phyloP scores from a whole-genome alignment of 768 basidiomycete species.

The Tephrocybe sp. region DNA sequence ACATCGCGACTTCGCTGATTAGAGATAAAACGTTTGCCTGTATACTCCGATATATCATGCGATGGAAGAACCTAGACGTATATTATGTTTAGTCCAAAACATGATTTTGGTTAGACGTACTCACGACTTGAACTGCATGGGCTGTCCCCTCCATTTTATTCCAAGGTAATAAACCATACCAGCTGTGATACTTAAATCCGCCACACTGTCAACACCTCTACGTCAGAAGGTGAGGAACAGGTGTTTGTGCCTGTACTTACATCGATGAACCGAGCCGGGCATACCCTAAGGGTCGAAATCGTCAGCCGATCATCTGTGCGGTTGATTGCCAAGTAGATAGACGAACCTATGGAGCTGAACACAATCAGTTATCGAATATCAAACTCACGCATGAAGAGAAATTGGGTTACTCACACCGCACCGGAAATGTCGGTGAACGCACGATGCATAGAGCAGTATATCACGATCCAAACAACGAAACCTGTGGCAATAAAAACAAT shows the following conservation, averaged over 20 bases:
- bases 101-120: neutral
- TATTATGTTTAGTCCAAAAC: neutral
- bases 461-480: slow-evolving; percentile 2
- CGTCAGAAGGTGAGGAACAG: no score
- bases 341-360: neutral
- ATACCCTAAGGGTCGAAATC: no score
- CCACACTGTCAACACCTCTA: neutral
- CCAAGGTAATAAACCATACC: slow-evolving; percentile 4
- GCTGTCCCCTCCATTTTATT: neutral
- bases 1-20: neutral
- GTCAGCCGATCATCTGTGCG: no score
- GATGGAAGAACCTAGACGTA: neutral
- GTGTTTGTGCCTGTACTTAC: neutral
- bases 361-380: neutral
- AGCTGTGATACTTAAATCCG: slow-evolving; percentile 1
- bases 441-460: slow-evolving; percentile 2
- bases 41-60: slow-evolving; percentile 1
- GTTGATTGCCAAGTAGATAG: no score
- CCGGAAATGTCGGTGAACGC: neutral
- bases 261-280: no score
- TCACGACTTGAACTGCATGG: slow-evolving; percentile 1
- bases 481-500: neutral
- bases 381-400: neutral
- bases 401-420: neutral
- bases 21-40: slow-evolving; percentile 3